Evolutionary conservation across 1,284 basidiomycete genomes (phyloP).

Genomic region (Acaromyces ingoldii): DNA sequence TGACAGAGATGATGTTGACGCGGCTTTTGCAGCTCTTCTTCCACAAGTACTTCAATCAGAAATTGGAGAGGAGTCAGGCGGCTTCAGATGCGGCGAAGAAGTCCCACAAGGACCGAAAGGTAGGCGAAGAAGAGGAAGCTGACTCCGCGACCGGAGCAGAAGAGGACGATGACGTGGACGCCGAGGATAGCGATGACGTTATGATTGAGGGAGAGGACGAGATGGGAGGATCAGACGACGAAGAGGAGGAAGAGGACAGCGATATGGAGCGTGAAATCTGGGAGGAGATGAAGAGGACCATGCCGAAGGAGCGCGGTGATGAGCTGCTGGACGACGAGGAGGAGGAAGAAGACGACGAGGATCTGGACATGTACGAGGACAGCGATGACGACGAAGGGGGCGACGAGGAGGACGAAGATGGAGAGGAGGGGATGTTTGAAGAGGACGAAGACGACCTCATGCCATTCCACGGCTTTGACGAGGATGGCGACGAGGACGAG

Average conservation of each 20-base stretch:
- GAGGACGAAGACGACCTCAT: slow-evolving; percentile 50
- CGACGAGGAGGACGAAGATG: slow-evolving; percentile 23
- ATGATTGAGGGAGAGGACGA: slow-evolving; percentile 23
- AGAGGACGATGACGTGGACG: slow-evolving; percentile 60
- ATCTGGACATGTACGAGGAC: slow-evolving; percentile 12
- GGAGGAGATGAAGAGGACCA: slow-evolving; percentile 53
- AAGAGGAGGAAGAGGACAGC: slow-evolving; percentile 34
- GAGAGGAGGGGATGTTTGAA: slow-evolving; percentile 34
- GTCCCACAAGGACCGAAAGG: too few species aligned
- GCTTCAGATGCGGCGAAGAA: slow-evolving; percentile 5
- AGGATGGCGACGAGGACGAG: slow-evolving; percentile 7
- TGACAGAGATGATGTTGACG: slow-evolving; percentile 55
- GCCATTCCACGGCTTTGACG: slow-evolving; percentile 35
- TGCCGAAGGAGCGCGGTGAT: slow-evolving; percentile 57
- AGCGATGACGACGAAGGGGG: slow-evolving; percentile 22
- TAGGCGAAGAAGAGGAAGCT: slow-evolving; percentile 8
- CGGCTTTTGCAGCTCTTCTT: slow-evolving; percentile 49
- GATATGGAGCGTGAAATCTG: slow-evolving; percentile 52
- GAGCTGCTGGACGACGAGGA: slow-evolving; percentile 56
- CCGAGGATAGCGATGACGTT: slow-evolving; percentile 40
- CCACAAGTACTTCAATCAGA: slow-evolving; percentile 47
- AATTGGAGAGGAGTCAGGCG: slow-evolving; percentile 32
- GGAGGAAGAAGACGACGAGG: slow-evolving; percentile 27
- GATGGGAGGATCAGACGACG: slow-evolving; percentile 18
- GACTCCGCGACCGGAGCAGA: slow-evolving; percentile 57